A percentile compares a stretch with the other conserved stretches of the same genome.
Evolutionary conservation across 2,329 filamentous ascomycete species (phyloP).

Genomic region (Alternaria arbusti): DNA sequence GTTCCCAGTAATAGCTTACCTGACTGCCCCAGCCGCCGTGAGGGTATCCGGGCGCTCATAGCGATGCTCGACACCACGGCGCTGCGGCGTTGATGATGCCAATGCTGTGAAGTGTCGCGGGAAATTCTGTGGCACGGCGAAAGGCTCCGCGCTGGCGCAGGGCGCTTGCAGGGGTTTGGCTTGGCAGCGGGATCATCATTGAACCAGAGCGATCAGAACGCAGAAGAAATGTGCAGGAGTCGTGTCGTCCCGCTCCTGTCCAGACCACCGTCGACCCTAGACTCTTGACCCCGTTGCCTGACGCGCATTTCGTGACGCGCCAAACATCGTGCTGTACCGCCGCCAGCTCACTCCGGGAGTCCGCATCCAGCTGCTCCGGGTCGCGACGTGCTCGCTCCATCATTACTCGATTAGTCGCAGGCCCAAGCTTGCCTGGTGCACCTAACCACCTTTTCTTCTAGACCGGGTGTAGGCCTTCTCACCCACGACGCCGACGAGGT

Average conservation of each 20-base stretch:
- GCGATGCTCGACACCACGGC: slow-evolving; percentile 34
- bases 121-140: slow-evolving; percentile 24
- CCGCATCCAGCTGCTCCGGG: slow-evolving; percentile 13
- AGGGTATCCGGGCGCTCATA: slow-evolving; percentile 72
- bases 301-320: slow-evolving; percentile 3
- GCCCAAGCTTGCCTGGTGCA: slow-evolving; percentile 30
- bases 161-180: slow-evolving; percentile 14
- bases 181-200: slow-evolving; percentile 22
- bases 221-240: slow-evolving; percentile 18
- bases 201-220: slow-evolving; percentile 16
- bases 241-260: slow-evolving; percentile 9
- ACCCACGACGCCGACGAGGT: slow-evolving; percentile 20
- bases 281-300: background rate
- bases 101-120: slow-evolving; percentile 10
- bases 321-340: background rate
- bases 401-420: slow-evolving; percentile 30
- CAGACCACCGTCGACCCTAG: background rate
- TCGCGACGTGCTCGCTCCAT: slow-evolving; percentile 23
- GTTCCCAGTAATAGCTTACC: slow-evolving; percentile 55
- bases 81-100: slow-evolving; percentile 27
- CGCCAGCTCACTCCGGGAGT: background rate
- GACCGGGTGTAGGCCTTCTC: slow-evolving; percentile 13
- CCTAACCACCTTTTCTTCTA: slow-evolving; percentile 32
- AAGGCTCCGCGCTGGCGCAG: background rate
- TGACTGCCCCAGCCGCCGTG: slow-evolving; percentile 65